Base-by-base conservation (phyloP, 1,139 yeast species). In the Zygosaccharomyces pseudobailii region DNA sequence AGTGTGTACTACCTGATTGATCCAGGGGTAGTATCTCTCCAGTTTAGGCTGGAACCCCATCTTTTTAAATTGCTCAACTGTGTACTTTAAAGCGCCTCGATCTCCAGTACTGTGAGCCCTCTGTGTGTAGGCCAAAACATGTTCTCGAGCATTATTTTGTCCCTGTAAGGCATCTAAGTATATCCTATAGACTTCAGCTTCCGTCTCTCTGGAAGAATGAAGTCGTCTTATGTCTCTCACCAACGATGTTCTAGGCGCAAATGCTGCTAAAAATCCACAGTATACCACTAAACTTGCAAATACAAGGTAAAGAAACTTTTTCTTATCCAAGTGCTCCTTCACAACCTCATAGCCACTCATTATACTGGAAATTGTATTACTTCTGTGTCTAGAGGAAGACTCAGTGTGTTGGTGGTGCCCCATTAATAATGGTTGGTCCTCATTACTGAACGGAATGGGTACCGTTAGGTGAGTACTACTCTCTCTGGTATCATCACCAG, bases 211-310 rank as follows among this genome's bases (percentile, higher is more conserved):
- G 24, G 83, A 75, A 21, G 82, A 80, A 65, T 88, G 88, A 58
- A 87, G 68, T 46, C 96, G 69, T 56, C 92, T 75, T 63, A 87
- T 80, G 65, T 90, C 97, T 53, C 97, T 73, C 45, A 86, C 80
- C 19, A 88, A 70, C 1, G 96, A 87, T 1, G 97, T 88, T 50
- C 97, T 69, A 1, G 97, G 97, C 25, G 89, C 71, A 62, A 90
- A 90, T 1, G 87, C 80, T 43, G 88, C 71, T 47, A 85, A 79
- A 57, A 85, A 79, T 3, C 80, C 71, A 9, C 80, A 23, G 50
- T 65, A 66, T 3, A 64, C 47, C 9, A 55, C 40, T 6, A 62
- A 17, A 43, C 65, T 56, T 1, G 58, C 55, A 7, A 61, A 34
- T 10, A 61, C 24, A n/a, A 68, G 40, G 78, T 69, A 48, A 77